These are phyloP conservation scores for Ophiostoma piceae DNA, from an alignment of 2,329 filamentous ascomycete species.

Conservation along the genomic window DNA sequence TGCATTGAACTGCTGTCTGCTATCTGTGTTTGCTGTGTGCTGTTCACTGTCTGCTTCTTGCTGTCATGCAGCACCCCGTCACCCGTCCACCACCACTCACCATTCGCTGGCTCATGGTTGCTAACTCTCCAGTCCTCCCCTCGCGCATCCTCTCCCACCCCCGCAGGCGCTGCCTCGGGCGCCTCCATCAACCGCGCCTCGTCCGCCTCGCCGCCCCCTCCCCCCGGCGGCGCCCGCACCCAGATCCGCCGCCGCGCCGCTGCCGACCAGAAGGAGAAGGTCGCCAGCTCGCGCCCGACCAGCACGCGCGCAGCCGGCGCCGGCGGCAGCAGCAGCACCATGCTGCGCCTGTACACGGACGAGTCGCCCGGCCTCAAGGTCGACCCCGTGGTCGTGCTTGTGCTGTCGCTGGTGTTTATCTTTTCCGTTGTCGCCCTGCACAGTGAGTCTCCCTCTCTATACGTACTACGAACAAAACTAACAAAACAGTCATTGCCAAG, in stretches of 20 bases:
- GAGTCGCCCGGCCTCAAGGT: slow-evolving; percentile 97
- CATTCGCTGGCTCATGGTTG: background rate
- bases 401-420: slow-evolving; percentile 95
- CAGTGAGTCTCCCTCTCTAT: slow-evolving; percentile 57
- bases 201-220: slow-evolving; percentile 79
- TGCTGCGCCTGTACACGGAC: slow-evolving; percentile 97
- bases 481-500: slow-evolving; percentile 29
- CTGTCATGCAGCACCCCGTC: too few relatives aligned
- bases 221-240: slow-evolving; percentile 89
- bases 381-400: slow-evolving; percentile 93
- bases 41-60: too few relatives aligned
- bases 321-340: slow-evolving; percentile 93
- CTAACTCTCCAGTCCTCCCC: slow-evolving; percentile 48
- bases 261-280: slow-evolving; percentile 94
- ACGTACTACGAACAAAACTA: background rate
- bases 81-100: background rate
- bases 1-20: background rate
- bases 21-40: too few relatives aligned
- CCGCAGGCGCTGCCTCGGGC: slow-evolving; percentile 57
- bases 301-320: slow-evolving; percentile 91
- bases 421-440: slow-evolving; percentile 97
- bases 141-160: slow-evolving; percentile 50
- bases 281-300: slow-evolving; percentile 86
- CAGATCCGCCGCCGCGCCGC: slow-evolving; percentile 93
- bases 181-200: slow-evolving; percentile 65